Conservation (phyloP, 2,329 filamentous ascomycete species). For the Alternaria atra region DNA sequence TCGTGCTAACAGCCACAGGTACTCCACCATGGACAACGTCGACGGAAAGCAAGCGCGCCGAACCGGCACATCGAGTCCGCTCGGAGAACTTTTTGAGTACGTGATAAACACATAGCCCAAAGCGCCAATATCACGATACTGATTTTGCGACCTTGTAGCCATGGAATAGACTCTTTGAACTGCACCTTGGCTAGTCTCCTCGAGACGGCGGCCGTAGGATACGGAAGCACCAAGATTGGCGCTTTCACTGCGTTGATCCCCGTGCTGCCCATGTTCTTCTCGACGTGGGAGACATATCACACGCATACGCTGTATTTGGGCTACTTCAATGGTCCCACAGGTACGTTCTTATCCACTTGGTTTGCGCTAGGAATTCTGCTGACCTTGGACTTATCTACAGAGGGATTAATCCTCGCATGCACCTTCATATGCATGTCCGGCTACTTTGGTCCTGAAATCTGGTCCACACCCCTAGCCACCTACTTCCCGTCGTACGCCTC, state of each 20-base stretch:
- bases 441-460: slow-evolving; percentile 86
- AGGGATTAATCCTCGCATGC: slow-evolving; percentile 90
- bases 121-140: slow-evolving; percentile 34
- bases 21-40: slow-evolving; percentile 98
- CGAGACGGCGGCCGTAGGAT: slow-evolving; percentile 91
- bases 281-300: slow-evolving; percentile 99
- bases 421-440: slow-evolving; percentile 86
- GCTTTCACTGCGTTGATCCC: slow-evolving; percentile 92
- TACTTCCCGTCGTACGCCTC: slow-evolving; percentile 49
- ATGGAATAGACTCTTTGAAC: slow-evolving; percentile 97
- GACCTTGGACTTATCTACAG: slow-evolving; percentile 48
- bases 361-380: slow-evolving; percentile 6
- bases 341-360: slow-evolving; percentile 32
- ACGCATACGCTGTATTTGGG: slow-evolving; percentile 97
- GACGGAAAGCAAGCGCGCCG: slow-evolving; percentile 97
- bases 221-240: slow-evolving; percentile 83
- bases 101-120: slow-evolving; percentile 41
- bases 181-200: slow-evolving; percentile 92
- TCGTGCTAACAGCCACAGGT: slow-evolving; percentile 53
- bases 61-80: slow-evolving; percentile 91
- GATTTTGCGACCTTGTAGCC: slow-evolving; percentile 56
- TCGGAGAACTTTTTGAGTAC: slow-evolving; percentile 94
- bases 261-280: slow-evolving; percentile 98
- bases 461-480: slow-evolving; percentile 77
- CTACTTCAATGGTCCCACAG: slow-evolving; percentile 93